These are phyloP conservation scores for Ogataea chonburiensis DNA, from an alignment of 805 yeast genomes.

Conservation along the genomic window DNA sequence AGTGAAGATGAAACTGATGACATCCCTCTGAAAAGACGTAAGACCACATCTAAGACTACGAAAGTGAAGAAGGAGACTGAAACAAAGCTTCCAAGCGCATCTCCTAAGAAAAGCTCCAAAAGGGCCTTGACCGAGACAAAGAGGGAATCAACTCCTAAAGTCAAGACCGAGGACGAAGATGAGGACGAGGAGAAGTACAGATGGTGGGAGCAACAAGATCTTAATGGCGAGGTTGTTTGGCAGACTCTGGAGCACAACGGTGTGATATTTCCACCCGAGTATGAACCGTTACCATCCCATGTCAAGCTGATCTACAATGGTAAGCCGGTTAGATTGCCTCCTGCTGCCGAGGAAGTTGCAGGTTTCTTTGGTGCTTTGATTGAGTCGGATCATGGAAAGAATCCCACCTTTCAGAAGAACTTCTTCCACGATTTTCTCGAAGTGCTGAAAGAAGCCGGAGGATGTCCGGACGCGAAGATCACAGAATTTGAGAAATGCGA, in stretches of 20 bases:
- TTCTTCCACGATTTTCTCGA: slow-evolving; percentile 76
- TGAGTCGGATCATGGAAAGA: slow-evolving; percentile 84
- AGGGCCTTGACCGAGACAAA: slow-evolving; percentile 7
- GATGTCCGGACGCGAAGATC: slow-evolving; percentile 50
- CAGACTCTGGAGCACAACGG: slow-evolving; percentile 83
- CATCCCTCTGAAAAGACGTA: slow-evolving; percentile 16
- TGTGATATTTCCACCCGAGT: slow-evolving; percentile 89
- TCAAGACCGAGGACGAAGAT: slow-evolving; percentile 34
- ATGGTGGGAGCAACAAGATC: slow-evolving; percentile 80
- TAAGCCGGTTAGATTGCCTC: slow-evolving; percentile 69
- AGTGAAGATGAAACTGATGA: slow-evolving; percentile 22
- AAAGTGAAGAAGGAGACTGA: slow-evolving; percentile 18
- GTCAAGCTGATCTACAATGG: slow-evolving; percentile 78
- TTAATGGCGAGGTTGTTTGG: slow-evolving; percentile 83
- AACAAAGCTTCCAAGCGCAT: slow-evolving; percentile 1
- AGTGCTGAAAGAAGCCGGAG: slow-evolving; percentile 71
- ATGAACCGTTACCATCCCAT: slow-evolving; percentile 77
- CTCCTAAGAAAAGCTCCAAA: slow-evolving; percentile 8
- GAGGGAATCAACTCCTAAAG: slow-evolving; percentile 21
- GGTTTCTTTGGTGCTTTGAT: slow-evolving; percentile 90
- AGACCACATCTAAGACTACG: slow-evolving; percentile 7
- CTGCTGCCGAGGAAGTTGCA: slow-evolving; percentile 92
- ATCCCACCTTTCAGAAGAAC: slow-evolving; percentile 81
- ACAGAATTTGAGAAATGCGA: slow-evolving; percentile 68
- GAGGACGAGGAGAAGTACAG: slow-evolving; percentile 64